These are phyloP conservation scores for Cladosporium sp. DNA, from an alignment of 2,329 filamentous ascomycete genomes.

Conservation along the genomic window DNA sequence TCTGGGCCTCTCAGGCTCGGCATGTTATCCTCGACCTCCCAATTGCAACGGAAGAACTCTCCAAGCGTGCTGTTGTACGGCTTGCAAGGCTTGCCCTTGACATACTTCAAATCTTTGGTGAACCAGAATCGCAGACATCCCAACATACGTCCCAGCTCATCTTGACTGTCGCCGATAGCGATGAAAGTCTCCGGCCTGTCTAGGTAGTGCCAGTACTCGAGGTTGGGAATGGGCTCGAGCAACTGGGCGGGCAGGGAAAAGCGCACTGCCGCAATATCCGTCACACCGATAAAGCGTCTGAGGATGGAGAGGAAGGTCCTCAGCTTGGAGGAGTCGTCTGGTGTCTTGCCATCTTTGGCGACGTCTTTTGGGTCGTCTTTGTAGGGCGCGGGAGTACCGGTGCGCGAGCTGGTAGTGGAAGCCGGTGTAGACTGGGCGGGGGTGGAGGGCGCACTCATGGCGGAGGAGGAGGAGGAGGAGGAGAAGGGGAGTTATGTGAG, in stretches of 20 bases:
- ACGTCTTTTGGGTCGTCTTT: slow-evolving; percentile 18
- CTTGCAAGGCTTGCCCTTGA: slow-evolving; percentile 98
- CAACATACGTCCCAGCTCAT: slow-evolving; percentile 89
- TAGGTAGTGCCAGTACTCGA: slow-evolving; percentile 99
- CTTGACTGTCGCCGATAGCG: slow-evolving; percentile 83
- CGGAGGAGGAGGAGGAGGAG: background rate
- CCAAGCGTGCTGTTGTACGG: slow-evolving; percentile 96
- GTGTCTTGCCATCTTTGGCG: slow-evolving; percentile 44
- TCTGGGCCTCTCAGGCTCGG: slow-evolving; percentile 53
- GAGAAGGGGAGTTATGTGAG: background rate
- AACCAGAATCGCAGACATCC: slow-evolving; percentile 97
- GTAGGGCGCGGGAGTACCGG: slow-evolving; percentile 23
- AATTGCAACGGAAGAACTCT: slow-evolving; percentile 98
- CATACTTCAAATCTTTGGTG: slow-evolving; percentile 98
- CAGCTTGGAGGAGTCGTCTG: slow-evolving; percentile 83
- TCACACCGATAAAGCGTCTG: slow-evolving; percentile 91
- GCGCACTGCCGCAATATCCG: slow-evolving; percentile 91
- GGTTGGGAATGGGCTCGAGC: slow-evolving; percentile 90
- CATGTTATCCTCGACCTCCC: slow-evolving; percentile 82
- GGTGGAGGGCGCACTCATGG: slow-evolving; percentile 19
- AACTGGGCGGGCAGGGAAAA: slow-evolving; percentile 96
- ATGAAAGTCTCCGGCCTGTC: slow-evolving; percentile 91
- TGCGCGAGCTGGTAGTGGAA: slow-evolving; percentile 24
- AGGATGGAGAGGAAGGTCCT: slow-evolving; percentile 85
- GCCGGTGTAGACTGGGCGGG: slow-evolving; percentile 20